Conservation (phyloP, 2,329 filamentous ascomycete genomes). For the Emericellopsis cladophorae region DNA sequence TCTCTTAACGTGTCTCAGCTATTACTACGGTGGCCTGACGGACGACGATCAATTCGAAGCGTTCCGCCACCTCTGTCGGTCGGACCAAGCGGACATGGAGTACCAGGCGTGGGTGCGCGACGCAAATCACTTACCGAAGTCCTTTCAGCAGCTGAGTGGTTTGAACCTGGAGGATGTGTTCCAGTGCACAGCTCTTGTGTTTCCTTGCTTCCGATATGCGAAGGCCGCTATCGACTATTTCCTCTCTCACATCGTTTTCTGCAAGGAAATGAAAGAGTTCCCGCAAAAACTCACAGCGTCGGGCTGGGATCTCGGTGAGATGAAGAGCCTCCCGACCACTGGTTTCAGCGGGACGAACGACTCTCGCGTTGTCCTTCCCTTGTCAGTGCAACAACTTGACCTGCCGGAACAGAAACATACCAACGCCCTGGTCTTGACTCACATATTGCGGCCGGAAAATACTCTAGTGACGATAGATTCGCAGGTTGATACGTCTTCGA, state of each 20-base stretch:
- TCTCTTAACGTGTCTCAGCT: constrained; percentile 50
- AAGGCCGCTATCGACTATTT: constrained; percentile 45
- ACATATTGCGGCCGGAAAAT: constrained; percentile 44
- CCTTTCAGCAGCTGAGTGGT: constrained; percentile 35
- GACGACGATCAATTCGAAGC: constrained; percentile 32
- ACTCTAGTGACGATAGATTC: constrained; percentile 9
- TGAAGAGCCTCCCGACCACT: constrained; percentile 58
- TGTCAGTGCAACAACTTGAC: constrained; percentile 42
- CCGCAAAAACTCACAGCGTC: constrained; percentile 50
- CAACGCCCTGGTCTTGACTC: constrained; percentile 51
- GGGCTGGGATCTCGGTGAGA: constrained; percentile 52
- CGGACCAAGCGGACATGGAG: constrained; percentile 41
- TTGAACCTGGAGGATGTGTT: constrained; percentile 46
- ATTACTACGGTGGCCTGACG: constrained; percentile 50
- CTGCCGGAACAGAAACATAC: constrained; percentile 44
- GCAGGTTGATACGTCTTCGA: neutral
- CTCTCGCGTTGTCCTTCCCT: constrained; percentile 41
- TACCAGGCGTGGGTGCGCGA: constrained; percentile 38
- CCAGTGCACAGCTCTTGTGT: constrained; percentile 35
- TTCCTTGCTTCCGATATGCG: constrained; percentile 32
- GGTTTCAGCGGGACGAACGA: constrained; percentile 47
- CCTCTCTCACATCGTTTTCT: constrained; percentile 52
- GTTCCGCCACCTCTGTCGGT: constrained; percentile 36
- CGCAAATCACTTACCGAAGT: constrained; percentile 26
- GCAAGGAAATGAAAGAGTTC: constrained; percentile 52